Percentiles rank a stretch among this genome's conserved stretches.
Evolutionary conservation across 306 rosid species (phyloP).

Genomic region (Senna siamea): DNA sequence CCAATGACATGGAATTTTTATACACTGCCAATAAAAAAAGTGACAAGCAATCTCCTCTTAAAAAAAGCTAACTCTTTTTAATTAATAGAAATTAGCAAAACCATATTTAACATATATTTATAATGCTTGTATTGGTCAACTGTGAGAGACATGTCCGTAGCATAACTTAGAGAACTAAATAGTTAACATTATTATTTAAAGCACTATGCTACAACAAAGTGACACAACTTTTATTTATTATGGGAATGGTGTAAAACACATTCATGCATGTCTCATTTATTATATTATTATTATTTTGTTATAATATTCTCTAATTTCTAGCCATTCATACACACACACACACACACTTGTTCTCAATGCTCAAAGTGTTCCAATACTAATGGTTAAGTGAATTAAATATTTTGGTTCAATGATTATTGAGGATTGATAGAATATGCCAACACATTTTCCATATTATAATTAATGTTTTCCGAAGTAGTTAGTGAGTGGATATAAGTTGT

Average conservation of each 20-base stretch:
- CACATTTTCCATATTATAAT: too few species aligned
- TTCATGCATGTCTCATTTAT: conserved; percentile 28
- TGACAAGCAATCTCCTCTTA: too few species aligned
- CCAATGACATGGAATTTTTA: too few species aligned
- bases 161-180: conserved; percentile 14
- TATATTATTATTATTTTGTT: background rate
- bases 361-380: too few species aligned
- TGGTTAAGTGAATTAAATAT: background rate
- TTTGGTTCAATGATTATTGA: too few species aligned
- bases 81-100: too few species aligned
- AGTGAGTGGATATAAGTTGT: too few species aligned
- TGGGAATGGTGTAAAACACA: conserved; percentile 41
- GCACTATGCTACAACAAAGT: conserved; percentile 38
- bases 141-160: conserved; percentile 9
- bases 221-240: conserved; percentile 21
- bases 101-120: too few species aligned
- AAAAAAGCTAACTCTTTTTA: too few species aligned
- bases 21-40: too few species aligned
- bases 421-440: too few species aligned
- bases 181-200: conserved; percentile 7
- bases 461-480: too few species aligned
- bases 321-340: conserved; percentile 32
- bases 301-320: background rate
- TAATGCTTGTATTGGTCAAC: conserved; percentile 35
- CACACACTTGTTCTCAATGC: conserved; percentile 1